These are phyloP conservation scores for Fusarium xyrophilum DNA, from an alignment of 2,329 filamentous ascomycete genomes.

Conservation along the genomic window DNA sequence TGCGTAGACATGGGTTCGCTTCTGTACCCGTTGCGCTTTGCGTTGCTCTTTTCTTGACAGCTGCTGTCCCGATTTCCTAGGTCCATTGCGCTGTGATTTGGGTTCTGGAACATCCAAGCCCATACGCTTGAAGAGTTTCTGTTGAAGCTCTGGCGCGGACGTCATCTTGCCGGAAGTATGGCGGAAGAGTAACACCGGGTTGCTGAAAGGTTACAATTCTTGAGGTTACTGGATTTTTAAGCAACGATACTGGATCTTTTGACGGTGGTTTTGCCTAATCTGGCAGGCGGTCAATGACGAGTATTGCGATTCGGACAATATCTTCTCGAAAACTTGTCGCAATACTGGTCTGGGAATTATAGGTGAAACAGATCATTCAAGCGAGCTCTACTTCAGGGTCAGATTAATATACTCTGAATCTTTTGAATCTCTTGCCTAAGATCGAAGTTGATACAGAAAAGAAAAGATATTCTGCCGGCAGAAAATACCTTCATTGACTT, in stretches of 20 bases:
- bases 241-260: constrained; percentile 8
- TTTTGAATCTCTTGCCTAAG: not conserved
- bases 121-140: constrained; percentile 49
- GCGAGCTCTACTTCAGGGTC: accelerated
- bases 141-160: constrained; percentile 46
- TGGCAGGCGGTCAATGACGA: constrained; percentile 10
- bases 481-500: not conserved
- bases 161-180: constrained; percentile 13
- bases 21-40: constrained; percentile 69
- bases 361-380: accelerated
- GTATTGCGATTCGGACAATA: not conserved
- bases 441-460: not conserved
- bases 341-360: not conserved
- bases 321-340: not conserved
- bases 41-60: constrained; percentile 67
- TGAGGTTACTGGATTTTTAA: constrained; percentile 9
- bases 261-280: not conserved
- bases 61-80: constrained; percentile 26
- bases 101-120: constrained; percentile 44
- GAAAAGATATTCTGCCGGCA: constrained; percentile 7
- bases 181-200: not conserved
- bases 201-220: not conserved
- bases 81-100: constrained; percentile 17
- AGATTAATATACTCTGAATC: not conserved
- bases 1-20: constrained; percentile 56